A percentile compares a stretch with the other conserved stretches of the same genome.
Evolutionary conservation across 352 stramenopile genomes (phyloP).

Genomic region (Phytophthora pseudosyringae): DNA sequence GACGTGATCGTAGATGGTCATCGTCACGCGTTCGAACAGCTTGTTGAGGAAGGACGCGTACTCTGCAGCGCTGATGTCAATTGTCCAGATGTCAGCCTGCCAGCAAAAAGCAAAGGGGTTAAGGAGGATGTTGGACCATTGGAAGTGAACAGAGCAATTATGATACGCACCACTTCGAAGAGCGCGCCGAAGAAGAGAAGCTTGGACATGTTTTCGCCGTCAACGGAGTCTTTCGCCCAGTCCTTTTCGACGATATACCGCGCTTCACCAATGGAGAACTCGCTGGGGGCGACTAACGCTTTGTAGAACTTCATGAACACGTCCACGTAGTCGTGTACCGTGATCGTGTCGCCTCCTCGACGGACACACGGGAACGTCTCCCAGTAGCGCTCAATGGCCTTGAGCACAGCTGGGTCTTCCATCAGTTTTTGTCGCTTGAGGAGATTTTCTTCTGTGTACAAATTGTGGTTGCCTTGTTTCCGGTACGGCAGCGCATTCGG

Average conservation of each 20-base stretch:
- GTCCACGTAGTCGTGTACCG: slow-evolving; percentile 68
- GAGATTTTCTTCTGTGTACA: slow-evolving; percentile 81
- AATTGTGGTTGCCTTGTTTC: slow-evolving; percentile 69
- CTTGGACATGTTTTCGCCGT: slow-evolving; percentile 60
- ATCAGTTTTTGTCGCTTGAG: slow-evolving; percentile 59
- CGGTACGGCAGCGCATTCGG: slow-evolving; percentile 56
- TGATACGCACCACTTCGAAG: slow-evolving; percentile 69
- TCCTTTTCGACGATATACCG: slow-evolving; percentile 80
- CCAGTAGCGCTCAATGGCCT: slow-evolving; percentile 70
- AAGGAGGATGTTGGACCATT: not conserved
- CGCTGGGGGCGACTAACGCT: slow-evolving; percentile 67
- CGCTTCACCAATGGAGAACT: slow-evolving; percentile 78
- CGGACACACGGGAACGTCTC: slow-evolving; percentile 72
- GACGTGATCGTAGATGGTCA: slow-evolving; percentile 73
- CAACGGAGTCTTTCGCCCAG: slow-evolving; percentile 66
- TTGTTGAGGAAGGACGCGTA: slow-evolving; percentile 79
- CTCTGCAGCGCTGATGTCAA: slow-evolving; percentile 63
- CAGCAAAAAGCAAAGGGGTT: not conserved
- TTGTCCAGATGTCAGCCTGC: slow-evolving; percentile 82
- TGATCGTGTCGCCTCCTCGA: slow-evolving; percentile 48
- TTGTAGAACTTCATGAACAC: slow-evolving; percentile 89
- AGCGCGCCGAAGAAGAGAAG: slow-evolving; percentile 64
- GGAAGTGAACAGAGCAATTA: not conserved
- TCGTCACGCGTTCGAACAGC: slow-evolving; percentile 80
- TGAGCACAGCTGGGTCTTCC: slow-evolving; percentile 52